These are phyloP conservation scores for Pythium oligandrum DNA, from an alignment of 352 stramenopile species.

Conservation along the genomic window DNA sequence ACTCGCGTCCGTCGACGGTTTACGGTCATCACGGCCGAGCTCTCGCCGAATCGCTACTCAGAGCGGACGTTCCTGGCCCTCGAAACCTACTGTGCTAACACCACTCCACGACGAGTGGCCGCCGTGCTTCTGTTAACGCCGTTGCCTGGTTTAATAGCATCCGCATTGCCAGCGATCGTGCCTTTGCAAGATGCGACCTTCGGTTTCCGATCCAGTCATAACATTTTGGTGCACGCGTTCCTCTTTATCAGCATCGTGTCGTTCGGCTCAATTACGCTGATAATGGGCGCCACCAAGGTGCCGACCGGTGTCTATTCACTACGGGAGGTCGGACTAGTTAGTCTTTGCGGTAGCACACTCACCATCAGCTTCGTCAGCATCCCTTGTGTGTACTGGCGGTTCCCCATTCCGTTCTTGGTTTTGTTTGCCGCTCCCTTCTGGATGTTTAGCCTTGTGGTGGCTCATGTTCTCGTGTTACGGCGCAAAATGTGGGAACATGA, in stretches of 20 bases:
- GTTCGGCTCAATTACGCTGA: not conserved
- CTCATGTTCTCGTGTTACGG: conserved; percentile 5
- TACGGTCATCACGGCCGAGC: not conserved
- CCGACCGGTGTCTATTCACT: not conserved
- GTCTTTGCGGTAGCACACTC: not conserved
- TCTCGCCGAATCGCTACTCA: not conserved
- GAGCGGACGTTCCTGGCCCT: not conserved
- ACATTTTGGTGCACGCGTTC: not conserved
- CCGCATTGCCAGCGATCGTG: not conserved
- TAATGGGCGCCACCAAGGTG: not conserved
- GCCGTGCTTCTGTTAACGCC: not conserved
- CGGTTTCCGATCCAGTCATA: not conserved
- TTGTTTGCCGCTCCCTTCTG: not conserved
- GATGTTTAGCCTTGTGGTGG: not conserved
- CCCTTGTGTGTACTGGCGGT: conserved; percentile 1
- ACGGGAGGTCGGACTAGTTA: not conserved
- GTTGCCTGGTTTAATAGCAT: not conserved
- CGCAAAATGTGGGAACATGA: not conserved
- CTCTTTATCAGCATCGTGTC: not conserved
- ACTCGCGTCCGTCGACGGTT: not conserved
- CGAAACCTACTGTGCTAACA: not conserved
- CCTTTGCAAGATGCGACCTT: not conserved
- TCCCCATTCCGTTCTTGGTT: conserved; percentile 13
- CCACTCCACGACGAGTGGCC: not conserved
- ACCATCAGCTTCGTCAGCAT: not conserved